Percentiles rank a stretch among this genome's conserved stretches.
These are phyloP conservation scores for Penicillium egyptiacum DNA, from an alignment of 495 filamentous ascomycete species.

Conservation along the genomic window DNA sequence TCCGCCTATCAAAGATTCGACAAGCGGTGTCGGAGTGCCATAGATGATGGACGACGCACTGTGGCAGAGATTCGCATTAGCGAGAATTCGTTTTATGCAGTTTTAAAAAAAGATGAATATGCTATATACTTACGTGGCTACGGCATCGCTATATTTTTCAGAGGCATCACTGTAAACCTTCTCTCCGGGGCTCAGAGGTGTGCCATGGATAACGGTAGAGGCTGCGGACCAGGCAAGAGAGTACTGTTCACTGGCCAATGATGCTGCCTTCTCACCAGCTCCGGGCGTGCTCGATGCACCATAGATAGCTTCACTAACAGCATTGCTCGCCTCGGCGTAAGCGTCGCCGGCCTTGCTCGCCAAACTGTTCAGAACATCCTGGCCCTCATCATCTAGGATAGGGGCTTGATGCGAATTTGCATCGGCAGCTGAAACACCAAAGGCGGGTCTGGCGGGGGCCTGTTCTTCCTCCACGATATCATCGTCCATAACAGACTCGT, in stretches of 20 bases:
- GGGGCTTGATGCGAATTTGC: conserved; percentile 20
- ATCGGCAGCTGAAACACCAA: conserved; percentile 29
- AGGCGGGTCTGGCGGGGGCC: conserved; percentile 13
- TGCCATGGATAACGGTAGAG: conserved; percentile 58
- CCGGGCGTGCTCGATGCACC: conserved; percentile 44
- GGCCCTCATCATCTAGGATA: conserved; percentile 51
- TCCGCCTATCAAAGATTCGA: conserved; percentile 36
- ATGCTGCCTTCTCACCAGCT: conserved; percentile 44
- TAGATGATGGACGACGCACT: conserved; percentile 65
- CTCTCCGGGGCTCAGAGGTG: conserved; percentile 49
- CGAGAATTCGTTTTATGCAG: conserved; percentile 1
- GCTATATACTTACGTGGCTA: conserved; percentile 56
- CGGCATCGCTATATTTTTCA: conserved; percentile 58
- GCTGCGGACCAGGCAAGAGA: conserved; percentile 57
- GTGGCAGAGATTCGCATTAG: conserved; percentile 6
- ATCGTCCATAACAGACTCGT: conserved; percentile 9
- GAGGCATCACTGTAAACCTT: conserved; percentile 52
- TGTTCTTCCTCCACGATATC: conserved; percentile 33
- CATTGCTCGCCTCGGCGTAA: conserved; percentile 50
- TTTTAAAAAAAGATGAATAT: not conserved
- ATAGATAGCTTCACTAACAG: conserved; percentile 46
- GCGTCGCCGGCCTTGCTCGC: conserved; percentile 50
- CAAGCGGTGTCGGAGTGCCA: conserved; percentile 37
- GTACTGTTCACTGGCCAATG: conserved; percentile 56
- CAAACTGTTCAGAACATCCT: conserved; percentile 50